Conservation (phyloP, 805 yeast genomes). For the Kodamaea restingae region DNA sequence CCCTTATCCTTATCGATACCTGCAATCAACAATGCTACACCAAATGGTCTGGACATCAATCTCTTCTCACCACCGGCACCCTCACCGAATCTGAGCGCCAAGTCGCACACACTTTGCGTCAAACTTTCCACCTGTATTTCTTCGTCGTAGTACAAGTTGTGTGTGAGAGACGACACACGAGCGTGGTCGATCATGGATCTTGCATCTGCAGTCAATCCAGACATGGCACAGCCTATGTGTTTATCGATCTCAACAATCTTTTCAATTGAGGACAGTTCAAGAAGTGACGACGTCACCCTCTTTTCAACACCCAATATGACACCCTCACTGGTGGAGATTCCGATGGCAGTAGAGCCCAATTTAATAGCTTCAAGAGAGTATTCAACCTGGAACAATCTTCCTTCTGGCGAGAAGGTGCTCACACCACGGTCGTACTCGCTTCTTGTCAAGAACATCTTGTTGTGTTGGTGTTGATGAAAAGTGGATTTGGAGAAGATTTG, state of each 20-base stretch:
- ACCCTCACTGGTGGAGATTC: constrained; percentile 92
- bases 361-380: constrained; percentile 97
- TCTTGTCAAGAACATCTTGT: constrained; percentile 90
- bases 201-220: constrained; percentile 98
- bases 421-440: constrained; percentile 99
- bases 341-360: constrained; percentile 96
- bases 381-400: constrained; percentile 96
- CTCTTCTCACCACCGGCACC: constrained; percentile 95
- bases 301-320: constrained; percentile 96
- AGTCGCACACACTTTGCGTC: constrained; percentile 95
- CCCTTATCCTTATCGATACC: constrained; percentile 92
- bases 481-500: constrained; percentile 5
- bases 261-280: constrained; percentile 91
- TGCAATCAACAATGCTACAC: constrained; percentile 94
- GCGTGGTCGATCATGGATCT: constrained; percentile 99
- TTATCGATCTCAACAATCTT: constrained; percentile 91
- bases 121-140: constrained; percentile 87
- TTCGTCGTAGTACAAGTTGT: constrained; percentile 86
- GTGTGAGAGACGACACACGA: constrained; percentile 82
- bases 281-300: constrained; percentile 86
- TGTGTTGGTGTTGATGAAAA: constrained; percentile 1
- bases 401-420: constrained; percentile 97
- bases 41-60: constrained; percentile 96
- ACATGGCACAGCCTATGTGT: constrained; percentile 98
- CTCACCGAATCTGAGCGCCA: constrained; percentile 95